phyloP scores from a whole-genome alignment of 768 basidiomycete genomes.

The Obba rivulosa region DNA sequence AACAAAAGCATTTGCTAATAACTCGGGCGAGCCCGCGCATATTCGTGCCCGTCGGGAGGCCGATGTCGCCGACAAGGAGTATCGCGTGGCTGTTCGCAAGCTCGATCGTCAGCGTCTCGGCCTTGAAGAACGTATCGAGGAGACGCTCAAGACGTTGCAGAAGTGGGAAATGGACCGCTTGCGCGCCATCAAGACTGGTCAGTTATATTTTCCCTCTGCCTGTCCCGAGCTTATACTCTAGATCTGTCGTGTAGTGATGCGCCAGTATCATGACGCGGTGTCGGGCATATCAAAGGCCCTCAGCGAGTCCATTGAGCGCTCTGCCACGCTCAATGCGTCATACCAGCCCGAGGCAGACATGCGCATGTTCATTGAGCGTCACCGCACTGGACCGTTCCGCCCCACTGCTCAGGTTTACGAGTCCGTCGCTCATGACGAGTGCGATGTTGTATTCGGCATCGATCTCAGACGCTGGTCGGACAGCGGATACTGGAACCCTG shows the following conservation, averaged over 20 bases:
- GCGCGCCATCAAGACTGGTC: slow-evolving; percentile 79
- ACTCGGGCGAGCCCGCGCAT: slow-evolving; percentile 57
- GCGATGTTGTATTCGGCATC: slow-evolving; percentile 86
- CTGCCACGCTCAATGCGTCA: slow-evolving; percentile 70
- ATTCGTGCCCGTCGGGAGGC: slow-evolving; percentile 73
- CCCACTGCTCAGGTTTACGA: slow-evolving; percentile 85
- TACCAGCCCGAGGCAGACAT: slow-evolving; percentile 88
- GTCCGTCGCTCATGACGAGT: slow-evolving; percentile 74
- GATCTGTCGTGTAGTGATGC: slow-evolving; percentile 45
- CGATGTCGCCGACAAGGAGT: slow-evolving; percentile 72
- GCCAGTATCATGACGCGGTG: slow-evolving; percentile 83
- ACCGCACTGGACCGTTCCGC: slow-evolving; percentile 90
- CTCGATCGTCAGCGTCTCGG: slow-evolving; percentile 82
- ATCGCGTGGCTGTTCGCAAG: slow-evolving; percentile 73
- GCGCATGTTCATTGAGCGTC: slow-evolving; percentile 83
- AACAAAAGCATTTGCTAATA: slow-evolving; percentile 57
- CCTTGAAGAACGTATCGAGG: slow-evolving; percentile 83
- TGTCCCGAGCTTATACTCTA: neutral
- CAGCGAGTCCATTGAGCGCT: slow-evolving; percentile 60
- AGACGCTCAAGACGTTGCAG: slow-evolving; percentile 74
- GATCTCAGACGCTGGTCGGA: slow-evolving; percentile 91
- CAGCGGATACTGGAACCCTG: slow-evolving; percentile 53
- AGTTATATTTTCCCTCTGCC: slow-evolving; percentile 6
- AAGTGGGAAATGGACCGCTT: slow-evolving; percentile 83
- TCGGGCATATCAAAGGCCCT: slow-evolving; percentile 65